Evolutionary conservation across 768 basidiomycete species (phyloP).

Genomic region (Leucosporidium creatinivorum): DNA sequence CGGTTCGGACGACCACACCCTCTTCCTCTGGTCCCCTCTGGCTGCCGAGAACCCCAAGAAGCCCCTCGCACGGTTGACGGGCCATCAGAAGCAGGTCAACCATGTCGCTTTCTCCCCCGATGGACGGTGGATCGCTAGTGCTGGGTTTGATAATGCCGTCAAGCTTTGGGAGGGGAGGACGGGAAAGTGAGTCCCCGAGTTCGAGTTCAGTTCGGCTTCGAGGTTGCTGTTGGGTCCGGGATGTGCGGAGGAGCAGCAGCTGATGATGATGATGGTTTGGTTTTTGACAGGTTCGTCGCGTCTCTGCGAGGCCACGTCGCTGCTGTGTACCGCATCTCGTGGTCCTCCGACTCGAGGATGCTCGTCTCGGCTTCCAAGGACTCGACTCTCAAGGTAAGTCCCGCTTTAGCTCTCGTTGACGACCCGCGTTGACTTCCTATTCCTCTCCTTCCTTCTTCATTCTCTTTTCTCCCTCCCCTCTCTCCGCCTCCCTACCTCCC

Average conservation of each 20-base stretch:
- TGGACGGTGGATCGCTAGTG: conserved; percentile 82
- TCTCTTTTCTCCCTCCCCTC: neutral
- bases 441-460: neutral
- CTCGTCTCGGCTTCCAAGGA: conserved; percentile 93
- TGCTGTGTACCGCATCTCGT: conserved; percentile 86
- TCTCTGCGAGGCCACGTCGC: conserved; percentile 87
- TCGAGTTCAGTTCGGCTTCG: no score
- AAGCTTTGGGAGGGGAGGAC: conserved; percentile 76
- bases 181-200: conserved; percentile 44
- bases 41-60: conserved; percentile 53
- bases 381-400: conserved; percentile 81
- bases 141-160: conserved; percentile 82
- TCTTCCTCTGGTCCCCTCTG: conserved; percentile 83
- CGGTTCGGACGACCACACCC: conserved; percentile 94
- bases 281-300: conserved; percentile 76
- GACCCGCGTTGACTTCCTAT: neutral
- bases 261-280: neutral
- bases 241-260: neutral
- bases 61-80: conserved; percentile 71
- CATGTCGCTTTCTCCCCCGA: conserved; percentile 94
- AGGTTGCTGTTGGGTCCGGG: neutral
- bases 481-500: no score
- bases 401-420: neutral
- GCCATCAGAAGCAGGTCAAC: conserved; percentile 88
- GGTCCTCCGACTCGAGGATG: conserved; percentile 89